Base-by-base conservation (phyloP, 2,329 filamentous ascomycete genomes). In the Graphilbum fragrans region DNA sequence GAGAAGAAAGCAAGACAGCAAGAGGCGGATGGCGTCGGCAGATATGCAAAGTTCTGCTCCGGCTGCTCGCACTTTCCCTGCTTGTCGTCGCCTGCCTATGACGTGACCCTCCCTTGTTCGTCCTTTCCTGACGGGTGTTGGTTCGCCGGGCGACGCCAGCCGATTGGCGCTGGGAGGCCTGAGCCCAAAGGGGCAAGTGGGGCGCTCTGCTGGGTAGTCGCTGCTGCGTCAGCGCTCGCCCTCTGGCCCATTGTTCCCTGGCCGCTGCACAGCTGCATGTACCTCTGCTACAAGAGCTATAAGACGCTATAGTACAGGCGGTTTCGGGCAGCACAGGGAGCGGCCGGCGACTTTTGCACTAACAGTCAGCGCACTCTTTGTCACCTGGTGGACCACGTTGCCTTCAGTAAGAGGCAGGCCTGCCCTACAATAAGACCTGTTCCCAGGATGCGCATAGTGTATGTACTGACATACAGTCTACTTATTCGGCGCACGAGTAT, bases 141-240 rank as follows among this genome's bases (percentile, higher is more conserved):
- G 43, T 42, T 44, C 45, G 42, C 40, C 35, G 35, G 38, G 35
- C 32, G 32, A 58, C 61, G 14, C 47, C 61, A 10, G 22, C 4
- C n/a, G 10, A 31, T 36, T 37, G 36, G 35, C 14, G 16, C 23
- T 37, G 36, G 23, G 35, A 10, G 37, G 29, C 12, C 29, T 31
- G 7, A 12, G 7, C 7, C 12, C 12, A 12, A 12, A 27, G 23
- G 7, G 7, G 23, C 12, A 12, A 14, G 29, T 31, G 29, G 29
- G 29, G 29, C 29, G 29, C 7, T 8, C 14, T 16, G 29, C 29
- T 14, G 23, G 23, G 23, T 7, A 27, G 12, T 27, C 7, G 23
- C 23, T n/a, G n/a, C 23, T 12, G 23, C 23, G 23, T 27, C 23
- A 27, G 23, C 23, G 23, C 23, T 27, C 23, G n/a, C n/a, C n/a